Conservation (phyloP, 2,329 filamentous ascomycete species). For the Monosporascus cannonballus region DNA sequence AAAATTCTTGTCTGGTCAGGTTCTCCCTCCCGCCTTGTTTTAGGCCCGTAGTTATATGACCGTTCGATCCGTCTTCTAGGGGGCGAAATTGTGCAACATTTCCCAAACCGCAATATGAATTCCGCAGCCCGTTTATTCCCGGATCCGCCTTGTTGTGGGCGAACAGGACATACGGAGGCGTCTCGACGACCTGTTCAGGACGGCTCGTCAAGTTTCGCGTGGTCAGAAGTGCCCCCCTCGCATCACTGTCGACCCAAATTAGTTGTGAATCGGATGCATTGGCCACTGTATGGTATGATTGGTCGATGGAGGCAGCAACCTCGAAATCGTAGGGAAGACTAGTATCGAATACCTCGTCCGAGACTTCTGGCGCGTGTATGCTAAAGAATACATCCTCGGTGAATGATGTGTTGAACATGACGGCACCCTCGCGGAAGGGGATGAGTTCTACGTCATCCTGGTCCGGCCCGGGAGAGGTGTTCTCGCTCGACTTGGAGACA, state of each 20-base stretch:
- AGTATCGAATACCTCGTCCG: slow-evolving; percentile 50
- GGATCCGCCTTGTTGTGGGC: slow-evolving; percentile 57
- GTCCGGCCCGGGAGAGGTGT: slow-evolving; percentile 61
- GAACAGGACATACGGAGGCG: slow-evolving; percentile 71
- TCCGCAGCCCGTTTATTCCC: slow-evolving; percentile 61
- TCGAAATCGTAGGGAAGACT: slow-evolving; percentile 64
- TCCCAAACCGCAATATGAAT: slow-evolving; percentile 77
- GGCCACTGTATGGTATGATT: slow-evolving; percentile 64
- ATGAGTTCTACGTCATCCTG: slow-evolving; percentile 38
- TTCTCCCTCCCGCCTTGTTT: slow-evolving; percentile 60
- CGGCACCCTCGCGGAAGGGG: slow-evolving; percentile 63
- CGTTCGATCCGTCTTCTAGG: slow-evolving; percentile 44
- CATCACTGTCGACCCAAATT: slow-evolving; percentile 80
- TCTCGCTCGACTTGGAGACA: slow-evolving; percentile 59
- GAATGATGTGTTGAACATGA: slow-evolving; percentile 55
- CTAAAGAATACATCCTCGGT: slow-evolving; percentile 69
- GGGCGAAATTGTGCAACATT: slow-evolving; percentile 58
- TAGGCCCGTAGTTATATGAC: slow-evolving; percentile 53
- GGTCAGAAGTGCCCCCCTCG: slow-evolving; percentile 68
- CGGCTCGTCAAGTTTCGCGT: slow-evolving; percentile 65
- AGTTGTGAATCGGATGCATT: slow-evolving; percentile 49
- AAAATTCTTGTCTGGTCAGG: slow-evolving; percentile 81
- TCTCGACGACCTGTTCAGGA: slow-evolving; percentile 45
- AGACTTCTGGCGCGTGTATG: slow-evolving; percentile 63
- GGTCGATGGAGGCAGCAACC: slow-evolving; percentile 76